Evolutionary conservation across 2,329 filamentous ascomycete genomes (phyloP), one percentile per base, ranked within the genome.

Genomic region (Arthrobotrys entomopaga): DNA sequence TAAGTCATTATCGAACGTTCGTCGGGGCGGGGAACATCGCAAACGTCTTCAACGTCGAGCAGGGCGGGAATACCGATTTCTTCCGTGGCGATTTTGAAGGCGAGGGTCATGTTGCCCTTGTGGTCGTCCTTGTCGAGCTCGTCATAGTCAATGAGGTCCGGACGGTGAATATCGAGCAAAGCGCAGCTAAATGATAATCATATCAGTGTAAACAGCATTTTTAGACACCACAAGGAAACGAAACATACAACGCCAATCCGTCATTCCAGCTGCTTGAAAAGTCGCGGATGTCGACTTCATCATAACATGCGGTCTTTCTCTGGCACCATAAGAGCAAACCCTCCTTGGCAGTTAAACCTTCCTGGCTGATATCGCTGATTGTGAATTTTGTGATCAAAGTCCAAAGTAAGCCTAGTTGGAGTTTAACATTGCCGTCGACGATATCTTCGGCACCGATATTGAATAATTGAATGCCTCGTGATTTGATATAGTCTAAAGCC

Each of bases 381-480:
- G 95, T 99, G 82, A 99, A 99, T 58, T 95, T 88, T 77, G 97
- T 85, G 89, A 99, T 99, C 76, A 99, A 86, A 4, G 93, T 99
- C 95, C 95, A 99, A 82, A 99, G 97, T 79, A 99, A 85, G 29
- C 95, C 95, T 29, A 99, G 86, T 73, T 98, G 96, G 80, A 99
- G 97, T 85, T 98, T 99, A 78, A 91, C 88, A 82, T 98, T 99
- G 40, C 95, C 95, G 82, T 99, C 94, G 29, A 99, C 95, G 22
- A 99, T 92, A 85, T 99, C 95, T 82, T 98, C 95, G 6, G 95
- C 95, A 61, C 95, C 95, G 79, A 98, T 98, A 79, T 99, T 99
- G 78, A 93, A 97, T 90, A 99, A 92, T 81, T 97, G 94, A 77
- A 99, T 98, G 19, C 92, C 90, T 78, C 93, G 86, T 69, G 88